phyloP scores from a whole-genome alignment of 75 land plant species.

The Larix kaempferi region DNA sequence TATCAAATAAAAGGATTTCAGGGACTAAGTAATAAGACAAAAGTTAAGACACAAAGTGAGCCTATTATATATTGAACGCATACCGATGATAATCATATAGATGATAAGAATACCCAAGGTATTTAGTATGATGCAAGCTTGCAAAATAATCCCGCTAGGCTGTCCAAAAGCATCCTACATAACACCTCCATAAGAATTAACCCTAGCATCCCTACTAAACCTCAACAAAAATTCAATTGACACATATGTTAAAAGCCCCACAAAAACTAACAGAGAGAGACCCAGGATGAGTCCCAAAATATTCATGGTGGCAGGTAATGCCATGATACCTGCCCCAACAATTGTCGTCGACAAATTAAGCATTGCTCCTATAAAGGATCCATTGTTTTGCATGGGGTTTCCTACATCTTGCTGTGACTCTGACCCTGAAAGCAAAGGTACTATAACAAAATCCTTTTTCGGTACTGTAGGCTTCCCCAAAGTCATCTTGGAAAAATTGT shows the following conservation, averaged over 20 bases:
- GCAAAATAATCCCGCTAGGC: constrained; percentile 25
- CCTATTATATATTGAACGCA: not conserved
- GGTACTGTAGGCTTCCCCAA: too few species aligned
- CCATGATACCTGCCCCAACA: constrained; percentile 54
- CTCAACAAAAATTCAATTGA: constrained; percentile 34
- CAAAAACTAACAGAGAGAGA: constrained; percentile 12
- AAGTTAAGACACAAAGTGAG: too few species aligned
- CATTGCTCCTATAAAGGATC: constrained; percentile 22
- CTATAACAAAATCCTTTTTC: too few species aligned
- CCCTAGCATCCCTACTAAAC: constrained; percentile 21
- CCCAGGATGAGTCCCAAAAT: constrained; percentile 24
- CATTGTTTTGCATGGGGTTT: too few species aligned
- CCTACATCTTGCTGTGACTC: too few species aligned
- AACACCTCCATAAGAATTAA: constrained; percentile 26
- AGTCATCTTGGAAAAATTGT: too few species aligned
- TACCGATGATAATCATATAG: constrained; percentile 48
- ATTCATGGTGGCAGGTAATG: constrained; percentile 46
- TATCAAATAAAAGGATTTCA: not conserved
- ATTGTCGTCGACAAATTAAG: constrained; percentile 43
- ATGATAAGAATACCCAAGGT: constrained; percentile 44
- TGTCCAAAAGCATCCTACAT: constrained; percentile 45
- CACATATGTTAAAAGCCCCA: constrained; percentile 29
- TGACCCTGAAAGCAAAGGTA: too few species aligned
- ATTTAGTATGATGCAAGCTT: constrained; percentile 39
- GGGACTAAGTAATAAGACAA: not conserved